phyloP scores from a whole-genome alignment of 176 grass and related monocot genomes.

The Aechmea fasciata region DNA sequence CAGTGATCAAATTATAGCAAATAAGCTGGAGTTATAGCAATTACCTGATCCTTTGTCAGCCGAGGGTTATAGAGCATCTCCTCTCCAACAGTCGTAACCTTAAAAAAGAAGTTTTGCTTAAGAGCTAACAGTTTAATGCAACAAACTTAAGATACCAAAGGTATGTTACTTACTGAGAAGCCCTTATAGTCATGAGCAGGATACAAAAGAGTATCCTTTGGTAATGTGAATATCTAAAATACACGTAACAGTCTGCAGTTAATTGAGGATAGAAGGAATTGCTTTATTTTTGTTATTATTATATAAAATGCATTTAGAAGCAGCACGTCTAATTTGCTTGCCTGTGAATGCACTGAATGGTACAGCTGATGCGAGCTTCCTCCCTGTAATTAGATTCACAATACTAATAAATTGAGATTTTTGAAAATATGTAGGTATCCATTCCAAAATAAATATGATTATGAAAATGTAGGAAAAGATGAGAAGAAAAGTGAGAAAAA shows the following conservation, averaged over 20 bases:
- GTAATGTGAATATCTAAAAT: constrained; percentile 78
- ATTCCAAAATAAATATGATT: neutral
- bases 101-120: constrained; percentile 23
- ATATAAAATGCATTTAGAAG: neutral
- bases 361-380: constrained; percentile 70
- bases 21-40: neutral
- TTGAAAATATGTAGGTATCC: neutral
- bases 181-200: constrained; percentile 97
- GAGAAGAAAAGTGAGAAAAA: neutral
- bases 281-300: neutral
- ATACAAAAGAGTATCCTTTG: constrained; percentile 77
- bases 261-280: neutral
- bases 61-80: constrained; percentile 68
- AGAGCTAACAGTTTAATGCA: neutral
- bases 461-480: constrained; percentile 5
- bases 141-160: constrained; percentile 1
- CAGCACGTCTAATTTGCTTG: constrained; percentile 25
- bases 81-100: constrained; percentile 91
- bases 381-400: constrained; percentile 39
- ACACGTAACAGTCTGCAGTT: neutral
- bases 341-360: constrained; percentile 93
- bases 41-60: constrained; percentile 84
- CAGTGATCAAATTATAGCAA: no score
- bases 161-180: constrained; percentile 50
- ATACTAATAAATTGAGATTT: neutral